Evolutionary conservation across 2,329 filamentous ascomycete species (phyloP), one percentile per base, ranked within the genome.

Genomic region (Neopestalotiopsis sp.): DNA sequence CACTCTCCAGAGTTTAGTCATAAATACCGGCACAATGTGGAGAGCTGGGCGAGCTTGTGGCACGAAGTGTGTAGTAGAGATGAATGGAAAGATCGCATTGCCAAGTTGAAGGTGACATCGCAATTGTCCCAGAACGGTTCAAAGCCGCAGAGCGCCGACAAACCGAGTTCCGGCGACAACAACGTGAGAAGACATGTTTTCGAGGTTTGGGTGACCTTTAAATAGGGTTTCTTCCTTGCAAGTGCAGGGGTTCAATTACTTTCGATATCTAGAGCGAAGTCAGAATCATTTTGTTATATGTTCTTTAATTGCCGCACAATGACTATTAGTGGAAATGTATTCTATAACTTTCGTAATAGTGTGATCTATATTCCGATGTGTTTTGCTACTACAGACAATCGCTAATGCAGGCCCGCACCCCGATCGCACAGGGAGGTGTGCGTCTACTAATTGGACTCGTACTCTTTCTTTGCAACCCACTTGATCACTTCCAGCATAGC

Each of bases 401-500:
- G 24, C 24, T 28, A 3, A 28, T 28, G 24, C 24, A 28, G 4
- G 24, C 24, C 24, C 24, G 24, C 3, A 28, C 24, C 24, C 24
- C 24, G 24, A 28, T 28, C 24, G 24, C 24, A 28, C 24, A 10
- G 3, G 10, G 17, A 10, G 3, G 17, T 53, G 14, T 63, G 45
- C n/a, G 45, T 20, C 13, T n/a, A n/a, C 5, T 45, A 4, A 9
- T 45, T 64, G 20, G 24, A 10, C 13, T 42, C 53, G 13, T 76
- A 69, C n/a, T 78, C 74, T 20, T 74, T 78, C 65, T 77, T 81
- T 2, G 73, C 77, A 5, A 85, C 81, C 68, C 84, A 78, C 65
- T 79, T 76, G 68, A 80, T 82, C 14, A 88, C 61, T 49, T 82
- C 79, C 76, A 88, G 87, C 74, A 96, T 78, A 9, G 87, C 82